These are phyloP conservation scores for Melampsora larici-populina DNA, from an alignment of 1,284 basidiomycete species.

Conservation along the genomic window DNA sequence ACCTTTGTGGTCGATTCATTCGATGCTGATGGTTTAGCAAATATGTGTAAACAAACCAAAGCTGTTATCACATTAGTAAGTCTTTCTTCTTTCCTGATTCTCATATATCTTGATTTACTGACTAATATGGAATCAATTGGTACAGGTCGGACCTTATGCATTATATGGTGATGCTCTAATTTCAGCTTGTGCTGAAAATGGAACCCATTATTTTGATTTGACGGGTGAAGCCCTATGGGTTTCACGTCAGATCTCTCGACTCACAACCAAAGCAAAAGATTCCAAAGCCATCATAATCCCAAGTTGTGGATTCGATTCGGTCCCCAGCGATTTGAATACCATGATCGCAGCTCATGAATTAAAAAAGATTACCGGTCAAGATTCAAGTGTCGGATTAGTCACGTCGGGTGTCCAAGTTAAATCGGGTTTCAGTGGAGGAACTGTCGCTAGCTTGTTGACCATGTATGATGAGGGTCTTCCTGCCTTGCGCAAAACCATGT, in stretches of 20 bases:
- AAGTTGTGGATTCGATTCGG: constrained; percentile 48
- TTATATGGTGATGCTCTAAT: constrained; percentile 32
- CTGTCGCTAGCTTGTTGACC: constrained; percentile 44
- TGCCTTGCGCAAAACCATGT: constrained; percentile 27
- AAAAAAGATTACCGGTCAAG: constrained; percentile 44
- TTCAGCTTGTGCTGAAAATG: constrained; percentile 17
- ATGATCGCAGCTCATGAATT: constrained; percentile 48
- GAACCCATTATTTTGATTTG: constrained; percentile 41
- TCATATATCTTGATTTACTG: too few relatives aligned
- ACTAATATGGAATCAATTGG: too few relatives aligned
- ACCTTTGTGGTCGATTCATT: constrained; percentile 34
- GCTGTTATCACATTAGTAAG: constrained; percentile 33
- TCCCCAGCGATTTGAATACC: constrained; percentile 47
- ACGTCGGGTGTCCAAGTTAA: constrained; percentile 42
- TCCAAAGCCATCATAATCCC: constrained; percentile 47
- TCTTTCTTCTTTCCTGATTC: neutral
- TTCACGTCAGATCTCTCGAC: constrained; percentile 21
- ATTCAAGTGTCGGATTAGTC: constrained; percentile 46
- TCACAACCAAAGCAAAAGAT: constrained; percentile 20
- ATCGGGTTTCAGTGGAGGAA: constrained; percentile 48
- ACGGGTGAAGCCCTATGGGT: constrained; percentile 36
- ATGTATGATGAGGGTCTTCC: constrained; percentile 44
- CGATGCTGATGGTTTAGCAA: constrained; percentile 19
- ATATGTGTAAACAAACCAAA: constrained; percentile 37
- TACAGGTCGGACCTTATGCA: constrained; percentile 39